Evolutionary conservation across 495 filamentous ascomycete species (phyloP).

Genomic region (Penicillium coffeae): DNA sequence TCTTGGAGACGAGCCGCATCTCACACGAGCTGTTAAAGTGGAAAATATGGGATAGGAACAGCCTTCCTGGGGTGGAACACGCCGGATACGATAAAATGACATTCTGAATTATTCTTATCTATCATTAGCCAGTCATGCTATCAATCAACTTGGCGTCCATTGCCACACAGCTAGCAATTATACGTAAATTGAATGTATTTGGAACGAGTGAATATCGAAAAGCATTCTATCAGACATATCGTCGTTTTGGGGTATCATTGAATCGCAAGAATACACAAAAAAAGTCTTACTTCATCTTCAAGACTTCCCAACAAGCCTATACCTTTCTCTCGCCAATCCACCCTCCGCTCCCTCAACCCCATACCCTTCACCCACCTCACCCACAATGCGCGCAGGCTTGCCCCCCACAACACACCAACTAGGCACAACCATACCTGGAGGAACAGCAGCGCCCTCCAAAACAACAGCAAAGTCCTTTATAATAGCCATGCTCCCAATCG

Average conservation of each 20-base stretch:
- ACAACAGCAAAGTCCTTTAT: conserved; percentile 87
- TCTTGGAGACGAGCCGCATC: conserved; percentile 22
- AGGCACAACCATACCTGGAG: conserved; percentile 85
- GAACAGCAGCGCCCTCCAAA: conserved; percentile 76
- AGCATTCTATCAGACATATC: too few relatives aligned
- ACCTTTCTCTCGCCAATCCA: conserved; percentile 45
- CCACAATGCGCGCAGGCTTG: conserved; percentile 74
- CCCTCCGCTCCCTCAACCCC: conserved; percentile 50
- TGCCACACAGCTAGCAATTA: too few relatives aligned
- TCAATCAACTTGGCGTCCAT: too few relatives aligned
- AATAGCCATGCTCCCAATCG: conserved; percentile 79
- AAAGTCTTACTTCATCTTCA: conserved; percentile 13
- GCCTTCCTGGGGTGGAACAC: too few relatives aligned
- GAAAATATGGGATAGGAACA: conserved; percentile 29
- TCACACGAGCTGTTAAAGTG: conserved; percentile 42
- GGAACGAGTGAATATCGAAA: too few relatives aligned
- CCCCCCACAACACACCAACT: conserved; percentile 84
- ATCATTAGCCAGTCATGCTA: too few relatives aligned
- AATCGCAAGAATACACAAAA: conserved; percentile 8
- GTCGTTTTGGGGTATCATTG: conserved; percentile 29
- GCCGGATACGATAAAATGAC: too few relatives aligned
- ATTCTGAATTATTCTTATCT: too few relatives aligned
- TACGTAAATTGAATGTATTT: too few relatives aligned
- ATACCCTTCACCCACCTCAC: conserved; percentile 80
- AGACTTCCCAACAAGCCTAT: conserved; percentile 37